A percentile compares a stretch with the other conserved stretches of the same genome.
phyloP scores from a whole-genome alignment of 208 protist genomes.

The Trypanosoma conorhini region DNA sequence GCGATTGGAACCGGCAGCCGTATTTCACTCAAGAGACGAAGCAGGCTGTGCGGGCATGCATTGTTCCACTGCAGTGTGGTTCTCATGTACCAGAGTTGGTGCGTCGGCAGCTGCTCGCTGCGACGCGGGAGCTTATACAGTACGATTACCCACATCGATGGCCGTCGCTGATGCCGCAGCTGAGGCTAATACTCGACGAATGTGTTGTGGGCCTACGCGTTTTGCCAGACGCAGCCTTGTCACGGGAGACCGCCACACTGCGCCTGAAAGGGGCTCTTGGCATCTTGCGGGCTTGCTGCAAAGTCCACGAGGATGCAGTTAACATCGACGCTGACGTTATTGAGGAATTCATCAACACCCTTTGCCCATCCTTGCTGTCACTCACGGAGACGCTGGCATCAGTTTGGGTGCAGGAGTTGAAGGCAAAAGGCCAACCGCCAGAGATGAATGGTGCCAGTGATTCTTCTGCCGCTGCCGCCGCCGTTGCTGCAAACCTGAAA shows the following conservation, averaged over 20 bases:
- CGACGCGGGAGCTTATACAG: conserved; percentile 60
- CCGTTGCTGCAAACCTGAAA: neutral
- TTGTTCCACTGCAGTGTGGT: conserved; percentile 68
- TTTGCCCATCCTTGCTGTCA: conserved; percentile 49
- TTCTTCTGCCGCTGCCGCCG: neutral
- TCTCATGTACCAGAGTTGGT: conserved; percentile 67
- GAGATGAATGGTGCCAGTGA: neutral
- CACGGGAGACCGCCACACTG: conserved; percentile 30
- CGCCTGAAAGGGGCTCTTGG: conserved; percentile 70
- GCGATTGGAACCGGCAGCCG: conserved; percentile 72
- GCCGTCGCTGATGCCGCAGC: conserved; percentile 61
- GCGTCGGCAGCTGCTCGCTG: conserved; percentile 71
- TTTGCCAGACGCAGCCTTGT: neutral
- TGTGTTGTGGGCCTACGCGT: conserved; percentile 32
- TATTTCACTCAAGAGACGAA: conserved; percentile 61
- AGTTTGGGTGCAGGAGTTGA: conserved; percentile 44
- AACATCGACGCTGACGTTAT: conserved; percentile 42
- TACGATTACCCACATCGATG: conserved; percentile 78
- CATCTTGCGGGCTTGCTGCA: conserved; percentile 68
- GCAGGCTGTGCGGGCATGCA: conserved; percentile 35
- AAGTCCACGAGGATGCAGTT: conserved; percentile 60
- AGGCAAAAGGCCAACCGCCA: conserved; percentile 6
- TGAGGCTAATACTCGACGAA: conserved; percentile 44
- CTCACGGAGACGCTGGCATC: conserved; percentile 47
- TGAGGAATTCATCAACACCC: conserved; percentile 46